Evolutionary conservation across 2,329 filamentous ascomycete genomes (phyloP), one percentile per base, ranked within the genome.

Genomic region (Alternaria postmessia): DNA sequence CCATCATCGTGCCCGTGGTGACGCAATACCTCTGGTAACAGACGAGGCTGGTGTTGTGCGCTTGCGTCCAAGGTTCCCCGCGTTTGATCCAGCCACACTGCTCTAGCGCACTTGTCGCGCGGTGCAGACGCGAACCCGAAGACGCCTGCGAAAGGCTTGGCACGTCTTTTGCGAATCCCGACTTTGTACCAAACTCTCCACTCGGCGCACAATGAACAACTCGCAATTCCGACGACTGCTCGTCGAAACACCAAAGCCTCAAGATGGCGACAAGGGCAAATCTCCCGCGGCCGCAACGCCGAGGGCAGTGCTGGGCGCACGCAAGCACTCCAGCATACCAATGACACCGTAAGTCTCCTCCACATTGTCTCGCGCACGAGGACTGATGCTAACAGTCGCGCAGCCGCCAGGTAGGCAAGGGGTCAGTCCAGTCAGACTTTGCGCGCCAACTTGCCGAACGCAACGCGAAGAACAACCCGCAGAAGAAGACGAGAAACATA

Each of bases 211-310:
- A 58, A 98, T 99, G 95, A 96, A 98, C 78, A 98, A 98, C 84
- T 88, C 93, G 43, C 92, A 97, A 72, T 99, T 99, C 74, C 90
- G 95, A 55, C 90, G 91, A 65, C 86, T 98, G 7, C 79, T 89
- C 7, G 63, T 68, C 79, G 81, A 87, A 66, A 85, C 81, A 4
- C 78, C 84, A 2, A 75, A 79, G 7, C 67, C 65, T 39, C 66
- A 81, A 60, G 67, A 70, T 64, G 79, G 74, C 64, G 61, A 58
- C 34, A 70, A 61, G 58, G 44, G 48, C 46, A 68, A 65, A 9
- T 63, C 75, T 2, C 59, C 74, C 0, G 74, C 67, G 20, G 62
- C 73, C 48, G 72, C 63, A 60, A 79, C 68, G 39, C 69, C 71
- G 16, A 77, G 68, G 61, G 80, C 84, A 49, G 80, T 87, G 5